Base-by-base conservation (phyloP, 2,329 filamentous ascomycete species). In the Colletotrichum zoysiae region DNA sequence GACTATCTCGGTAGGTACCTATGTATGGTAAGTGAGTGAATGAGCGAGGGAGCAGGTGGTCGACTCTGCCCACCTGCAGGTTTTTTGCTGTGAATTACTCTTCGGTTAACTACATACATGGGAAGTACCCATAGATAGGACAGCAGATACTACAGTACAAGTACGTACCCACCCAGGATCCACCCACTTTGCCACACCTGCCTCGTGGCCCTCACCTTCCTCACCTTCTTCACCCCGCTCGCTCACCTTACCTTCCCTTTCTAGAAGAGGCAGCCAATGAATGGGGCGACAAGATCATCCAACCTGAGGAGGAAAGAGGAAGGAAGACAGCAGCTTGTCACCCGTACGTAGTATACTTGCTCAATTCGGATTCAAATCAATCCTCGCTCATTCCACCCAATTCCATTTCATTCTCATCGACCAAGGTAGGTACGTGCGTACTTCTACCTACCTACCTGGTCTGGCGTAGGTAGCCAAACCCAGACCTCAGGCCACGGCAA, bases 251-350 rank as follows among this genome's bases (percentile, higher is more conserved):
- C 63, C 68, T 62, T 61, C 56, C 57, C 57, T 30, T 18, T 48
- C 14, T 6, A 33, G 50, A 48, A 30, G 64, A 62, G 57, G 68
- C 64, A 56, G 23, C 57, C 42, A 64, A 42, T 57, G n/a, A 64
- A 42, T 48, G 48, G 48, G 44, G 26, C 18, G 33, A 5, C 18
- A 30, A n/a, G 23, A 11, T 20, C 30, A 20, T 35, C 16, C 50
- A 12, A 58, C 20, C 23, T 30, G 50, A 62, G 50, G 50, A 62
- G 50, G 50, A 58, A 42, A 35, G 50, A 62, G 42, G 23, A 63
- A 50, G 38, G 30, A 44, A 56, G 26, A 51, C 42, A 55, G 59
- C 40, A 20, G 33, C 9, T 38, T 63, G 30, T 18, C 2, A 4
- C 6, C 0, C 60, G 42, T 14, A 4, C 60, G 42, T 14, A 4